Conservation (phyloP, 352 stramenopile species). For the Phytophthora cajani region DNA sequence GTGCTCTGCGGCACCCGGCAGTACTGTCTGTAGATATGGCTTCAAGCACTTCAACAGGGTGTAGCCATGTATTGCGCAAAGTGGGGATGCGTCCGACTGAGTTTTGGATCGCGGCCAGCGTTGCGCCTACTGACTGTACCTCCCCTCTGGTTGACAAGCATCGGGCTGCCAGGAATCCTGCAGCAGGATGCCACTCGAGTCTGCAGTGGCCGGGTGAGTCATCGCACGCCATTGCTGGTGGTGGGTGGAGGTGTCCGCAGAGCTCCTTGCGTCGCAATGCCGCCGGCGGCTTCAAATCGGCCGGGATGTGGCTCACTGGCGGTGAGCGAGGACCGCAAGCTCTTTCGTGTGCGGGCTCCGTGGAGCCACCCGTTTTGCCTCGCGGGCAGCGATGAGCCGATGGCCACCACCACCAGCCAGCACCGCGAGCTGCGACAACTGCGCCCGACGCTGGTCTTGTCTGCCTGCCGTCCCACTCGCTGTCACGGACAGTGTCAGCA, state of each 20-base stretch:
- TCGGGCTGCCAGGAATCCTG: no score
- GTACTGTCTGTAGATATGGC: slow-evolving; percentile 58
- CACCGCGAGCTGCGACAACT: slow-evolving; percentile 26
- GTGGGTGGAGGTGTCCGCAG: neutral
- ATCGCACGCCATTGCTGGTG: neutral
- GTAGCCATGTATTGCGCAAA: slow-evolving; percentile 28
- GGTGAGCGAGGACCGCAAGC: slow-evolving; percentile 9
- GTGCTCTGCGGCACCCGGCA: slow-evolving; percentile 73
- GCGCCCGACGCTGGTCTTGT: slow-evolving; percentile 4
- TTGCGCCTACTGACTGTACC: neutral
- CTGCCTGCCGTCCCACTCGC: slow-evolving; percentile 17
- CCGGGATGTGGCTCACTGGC: slow-evolving; percentile 13
- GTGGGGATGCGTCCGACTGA: slow-evolving; percentile 10
- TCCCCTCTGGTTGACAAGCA: no score
- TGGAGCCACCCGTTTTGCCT: slow-evolving; percentile 11
- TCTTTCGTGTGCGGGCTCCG: slow-evolving; percentile 14
- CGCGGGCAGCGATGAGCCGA: neutral
- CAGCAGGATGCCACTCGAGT: no score
- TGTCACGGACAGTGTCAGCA: no score
- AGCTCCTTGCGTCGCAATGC: neutral
- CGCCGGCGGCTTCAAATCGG: slow-evolving; percentile 24
- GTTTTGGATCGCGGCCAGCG: slow-evolving; percentile 9
- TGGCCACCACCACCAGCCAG: neutral
- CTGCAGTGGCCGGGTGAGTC: no score
- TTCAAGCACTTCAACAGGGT: slow-evolving; percentile 27